Base-by-base conservation (phyloP, 75 land plant genomes). In the Isoetes taiwanensis region DNA sequence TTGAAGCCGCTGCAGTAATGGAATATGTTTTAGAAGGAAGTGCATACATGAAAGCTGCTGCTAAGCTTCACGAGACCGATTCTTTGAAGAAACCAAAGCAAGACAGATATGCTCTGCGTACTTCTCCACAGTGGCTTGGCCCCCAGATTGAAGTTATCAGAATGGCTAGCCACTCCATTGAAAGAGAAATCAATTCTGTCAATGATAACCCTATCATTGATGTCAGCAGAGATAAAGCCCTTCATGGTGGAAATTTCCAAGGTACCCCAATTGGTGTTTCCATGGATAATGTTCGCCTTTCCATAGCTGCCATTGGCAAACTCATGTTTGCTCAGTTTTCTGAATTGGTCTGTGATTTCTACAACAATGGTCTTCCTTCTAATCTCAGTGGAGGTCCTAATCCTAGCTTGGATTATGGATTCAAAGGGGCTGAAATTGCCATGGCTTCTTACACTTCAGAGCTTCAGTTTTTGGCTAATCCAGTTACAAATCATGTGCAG, bases 231-330 rank as follows among this genome's bases (percentile, higher is more conserved):
- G 79, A 78, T 79, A 77, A 67, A 71, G 84, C 89, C 3, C 55
- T 86, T 1, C 91, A 86, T 46, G 89, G 93, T 0, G 93, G 89
- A 0, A 86, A 86, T 65, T 86, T 86, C 67, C 86, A 86, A 59
- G 91, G 91, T 12, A 86, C 91, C 0, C 86, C 91, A 2, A 82
- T 86, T 43, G 91, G 91, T 0, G 83, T 79, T 21, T 82, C 91
- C 27, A 86, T 86, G 91, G 91, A 34, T 26, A 57, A 37, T 14
- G 9, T 37, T 9, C 38, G 38, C 38, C 38, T 37, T 9, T 9
- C 14, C 38, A 37, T n/a, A 46, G 76, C 87, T 2, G 76, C 72
- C 2, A 58, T 76, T 9, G 79, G 79, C 1, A 87, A 83, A 63
- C 84, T 46, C 50, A n/a, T 46, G 21, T 46, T 46, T 46, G 50